phyloP scores from a whole-genome alignment of 1,139 yeast species.

The Hyphopichia buzzinii region DNA sequence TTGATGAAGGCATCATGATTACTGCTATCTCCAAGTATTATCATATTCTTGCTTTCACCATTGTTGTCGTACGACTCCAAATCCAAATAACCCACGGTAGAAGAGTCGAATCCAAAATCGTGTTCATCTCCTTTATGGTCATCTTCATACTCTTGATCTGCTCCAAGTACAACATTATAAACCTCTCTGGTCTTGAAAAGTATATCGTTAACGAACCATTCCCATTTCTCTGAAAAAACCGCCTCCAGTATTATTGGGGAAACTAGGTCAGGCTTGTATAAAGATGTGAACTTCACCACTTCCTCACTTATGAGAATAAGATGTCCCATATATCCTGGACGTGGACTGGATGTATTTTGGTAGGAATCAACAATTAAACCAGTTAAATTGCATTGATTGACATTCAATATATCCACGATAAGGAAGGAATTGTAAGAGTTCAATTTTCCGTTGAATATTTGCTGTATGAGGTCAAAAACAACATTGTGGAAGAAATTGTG shows the following conservation, averaged over 20 bases:
- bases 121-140: constrained; percentile 12
- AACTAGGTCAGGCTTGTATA: constrained; percentile 48
- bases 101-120: constrained; percentile 30
- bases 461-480: constrained; percentile 48
- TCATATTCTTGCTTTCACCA: constrained; percentile 16
- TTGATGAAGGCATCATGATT: constrained; percentile 35
- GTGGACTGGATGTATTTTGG: constrained; percentile 21
- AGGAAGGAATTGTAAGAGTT: constrained; percentile 48
- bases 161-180: constrained; percentile 47
- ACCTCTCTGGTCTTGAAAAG: constrained; percentile 45
- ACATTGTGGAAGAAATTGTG: constrained; percentile 51
- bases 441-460: constrained; percentile 47
- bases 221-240: constrained; percentile 40
- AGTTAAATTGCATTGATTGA: constrained; percentile 31
- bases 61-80: constrained; percentile 26
- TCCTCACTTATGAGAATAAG: constrained; percentile 47
- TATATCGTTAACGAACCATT: constrained; percentile 44
- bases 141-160: constrained; percentile 27
- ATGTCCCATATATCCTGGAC: constrained; percentile 52
- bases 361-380: constrained; percentile 34
- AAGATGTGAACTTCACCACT: constrained; percentile 47
- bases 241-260: constrained; percentile 43
- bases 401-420: constrained; percentile 41
- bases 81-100: constrained; percentile 37
- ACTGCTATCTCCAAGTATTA: constrained; percentile 34